These are phyloP conservation scores for Pelargonium nanum DNA, from an alignment of 345 rosid genomes.

Conservation along the genomic window DNA sequence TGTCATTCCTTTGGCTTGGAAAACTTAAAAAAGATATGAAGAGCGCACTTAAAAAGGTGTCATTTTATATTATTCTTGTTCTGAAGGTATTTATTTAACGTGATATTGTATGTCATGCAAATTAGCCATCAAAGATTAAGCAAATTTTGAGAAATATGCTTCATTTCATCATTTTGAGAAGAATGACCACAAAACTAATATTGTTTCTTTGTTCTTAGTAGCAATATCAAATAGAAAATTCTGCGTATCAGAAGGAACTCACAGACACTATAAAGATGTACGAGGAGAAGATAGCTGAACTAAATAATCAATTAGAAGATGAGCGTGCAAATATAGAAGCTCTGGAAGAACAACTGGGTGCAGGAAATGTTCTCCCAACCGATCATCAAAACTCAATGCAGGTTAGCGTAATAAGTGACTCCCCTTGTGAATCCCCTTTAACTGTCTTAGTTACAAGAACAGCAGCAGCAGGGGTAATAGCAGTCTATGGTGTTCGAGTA, in stretches of 20 bases:
- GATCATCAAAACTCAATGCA: constrained; percentile 45
- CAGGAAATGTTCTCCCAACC: constrained; percentile 29
- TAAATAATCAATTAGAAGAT: constrained; percentile 49
- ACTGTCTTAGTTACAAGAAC: background rate
- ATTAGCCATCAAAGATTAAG: background rate
- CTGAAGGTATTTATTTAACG: background rate
- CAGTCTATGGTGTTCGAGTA: too few species aligned
- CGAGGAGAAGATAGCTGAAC: constrained; percentile 58
- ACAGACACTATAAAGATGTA: constrained; percentile 52
- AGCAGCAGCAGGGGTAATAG: background rate
- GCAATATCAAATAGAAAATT: constrained; percentile 49
- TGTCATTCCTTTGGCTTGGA: background rate
- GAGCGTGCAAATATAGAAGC: too few species aligned
- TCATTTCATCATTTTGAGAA: too few species aligned
- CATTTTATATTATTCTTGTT: background rate
- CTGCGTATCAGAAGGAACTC: constrained; percentile 55
- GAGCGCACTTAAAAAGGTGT: too few species aligned
- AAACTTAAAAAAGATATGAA: too few species aligned
- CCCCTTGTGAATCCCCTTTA: background rate
- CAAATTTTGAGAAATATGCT: constrained; percentile 5
- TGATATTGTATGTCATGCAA: background rate
- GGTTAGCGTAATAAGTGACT: constrained; percentile 31
- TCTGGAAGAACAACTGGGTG: constrained; percentile 43
- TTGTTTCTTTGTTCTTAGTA: constrained; percentile 19
- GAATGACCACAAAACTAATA: constrained; percentile 3